Base-by-base conservation (phyloP, 2,329 filamentous ascomycete species). In the Metarhizium sp. region DNA sequence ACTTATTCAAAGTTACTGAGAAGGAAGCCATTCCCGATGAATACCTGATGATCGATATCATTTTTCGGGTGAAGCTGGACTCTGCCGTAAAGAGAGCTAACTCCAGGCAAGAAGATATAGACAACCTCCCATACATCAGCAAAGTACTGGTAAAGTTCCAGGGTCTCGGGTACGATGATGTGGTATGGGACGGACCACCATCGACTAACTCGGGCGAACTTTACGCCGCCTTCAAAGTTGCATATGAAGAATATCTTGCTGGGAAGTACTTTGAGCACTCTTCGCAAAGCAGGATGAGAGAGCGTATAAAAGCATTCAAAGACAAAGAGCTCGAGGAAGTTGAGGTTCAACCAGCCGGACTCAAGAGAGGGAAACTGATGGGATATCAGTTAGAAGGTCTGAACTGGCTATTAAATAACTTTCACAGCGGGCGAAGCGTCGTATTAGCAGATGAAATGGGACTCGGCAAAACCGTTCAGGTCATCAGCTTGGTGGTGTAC, bases 391-490 rank as follows among this genome's bases (percentile, higher is more conserved):
- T 95, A 48, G 89, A 96, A 57, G 94, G 94, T 20, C 76, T 96
- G 52, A 96, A 97, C 64, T 99, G 94, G 92, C 80, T 99, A 2
- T 86, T 96, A 57, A 92, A 88, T 68, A 94, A 94, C 66, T 97
- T 90, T 77, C 88, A 91, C 63, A 78, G 81, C 52, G 79, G 85
- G 61, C 85, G 88, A 65, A 97, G 94, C 64, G 88, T 91, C 32
- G 92, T 97, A 57, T 80, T 97, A 6, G 94, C 94, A 0, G 94
- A 99, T 66, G 94, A 99, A 67, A 99, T 99, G 94, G 94, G 94
- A 45, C 81, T 99, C 2, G 94, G 94, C 36, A 99, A 99, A 74
- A 99, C 94, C 0, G 90, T 99, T 36, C 94, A 99, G 67, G 85
- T 96, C 53, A 88, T 97, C 58, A 83, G 86, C 2, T 81, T 96